A percentile compares a stretch with the other conserved stretches of the same genome.
Evolutionary conservation across 2,329 filamentous ascomycete species (phyloP).

Genomic region (Gaeumannomyces tritici): DNA sequence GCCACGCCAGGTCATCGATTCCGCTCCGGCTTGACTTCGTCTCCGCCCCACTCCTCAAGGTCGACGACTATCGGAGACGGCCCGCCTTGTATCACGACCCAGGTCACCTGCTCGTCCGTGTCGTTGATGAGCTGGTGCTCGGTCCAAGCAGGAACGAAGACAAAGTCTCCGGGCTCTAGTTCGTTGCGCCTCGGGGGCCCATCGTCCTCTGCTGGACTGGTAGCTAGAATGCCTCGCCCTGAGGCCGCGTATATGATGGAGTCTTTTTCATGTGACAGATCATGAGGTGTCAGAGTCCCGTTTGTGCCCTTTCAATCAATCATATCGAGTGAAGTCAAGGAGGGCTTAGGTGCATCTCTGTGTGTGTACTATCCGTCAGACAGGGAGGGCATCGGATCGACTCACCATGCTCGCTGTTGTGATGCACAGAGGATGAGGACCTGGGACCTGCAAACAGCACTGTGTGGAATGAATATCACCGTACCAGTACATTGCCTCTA

Average conservation of each 20-base stretch:
- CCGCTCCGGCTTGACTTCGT: conserved; percentile 17
- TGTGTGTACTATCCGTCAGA: background rate
- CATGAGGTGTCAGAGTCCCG: conserved; percentile 4
- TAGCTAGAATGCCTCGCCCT: conserved; percentile 52
- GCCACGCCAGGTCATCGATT: background rate
- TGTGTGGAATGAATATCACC: conserved; percentile 14
- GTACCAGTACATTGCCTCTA: background rate
- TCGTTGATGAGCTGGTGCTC: conserved; percentile 65
- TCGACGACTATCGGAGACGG: conserved; percentile 51
- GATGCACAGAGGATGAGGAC: conserved; percentile 53
- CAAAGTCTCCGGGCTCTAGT: conserved; percentile 57
- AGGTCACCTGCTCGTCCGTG: conserved; percentile 47
- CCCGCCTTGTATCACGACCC: conserved; percentile 57
- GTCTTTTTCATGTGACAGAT: conserved; percentile 30
- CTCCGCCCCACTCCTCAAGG: conserved; percentile 51
- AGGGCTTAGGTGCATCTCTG: background rate
- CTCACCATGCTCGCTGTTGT: conserved; percentile 59
- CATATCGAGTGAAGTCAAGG: background rate
- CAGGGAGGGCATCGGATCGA: background rate
- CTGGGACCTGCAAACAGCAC: conserved; percentile 56
- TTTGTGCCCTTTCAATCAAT: background rate
- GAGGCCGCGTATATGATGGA: conserved; percentile 58
- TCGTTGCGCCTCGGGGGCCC: conserved; percentile 44
- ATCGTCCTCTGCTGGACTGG: conserved; percentile 34
- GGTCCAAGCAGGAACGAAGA: conserved; percentile 58